Evolutionary conservation across 2,329 filamentous ascomycete genomes (phyloP), one percentile per base, ranked within the genome.

Genomic region (Fusarium sp.): DNA sequence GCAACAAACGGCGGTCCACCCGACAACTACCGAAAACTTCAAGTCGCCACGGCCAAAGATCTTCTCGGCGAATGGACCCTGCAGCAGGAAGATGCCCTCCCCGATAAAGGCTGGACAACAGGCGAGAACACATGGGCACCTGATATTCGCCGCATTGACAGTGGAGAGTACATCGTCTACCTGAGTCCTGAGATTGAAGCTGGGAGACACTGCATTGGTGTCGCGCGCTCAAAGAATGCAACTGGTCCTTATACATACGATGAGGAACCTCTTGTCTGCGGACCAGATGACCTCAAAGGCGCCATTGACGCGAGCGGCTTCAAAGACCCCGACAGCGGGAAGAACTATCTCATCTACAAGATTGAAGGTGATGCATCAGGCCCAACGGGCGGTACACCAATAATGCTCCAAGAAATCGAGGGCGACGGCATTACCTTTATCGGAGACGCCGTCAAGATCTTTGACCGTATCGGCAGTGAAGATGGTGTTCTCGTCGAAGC

Each of bases 91-190:
- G 66, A 69, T 19, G 35, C 59, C 4, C 52, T 69, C 0, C 63
- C 57, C 4, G 63, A 68, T 11, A 68, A 57, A 12, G 63, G 63
- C 10, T 69, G 66, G 66, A 69, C 66, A 5, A 69, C 54, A 1
- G 66, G 66, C 5, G n/a, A 52, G n/a, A 37, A 57, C 3, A 63
- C 60, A 0, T 69, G 66, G 66, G 66, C 66, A 1, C 66, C 66
- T 2, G 66, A 69, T n/a, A 37, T 69, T 39, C 49, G 66, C 14
- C 63, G 49, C 1, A 19, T 57, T 9, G 52, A 68, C 2, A 51
- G 45, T 1, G 51, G 65, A 37, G 57, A 68, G 6, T 68, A 58
- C 18, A 44, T 68, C 4, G 25, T 69, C 12, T 69, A 69, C 11
- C 29, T 68, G 3, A 55, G 45, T 29, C 49, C 52, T 6, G 27